These are phyloP conservation scores for Colletotrichum nymphaeae DNA, from an alignment of 2,329 filamentous ascomycete species.

Conservation along the genomic window DNA sequence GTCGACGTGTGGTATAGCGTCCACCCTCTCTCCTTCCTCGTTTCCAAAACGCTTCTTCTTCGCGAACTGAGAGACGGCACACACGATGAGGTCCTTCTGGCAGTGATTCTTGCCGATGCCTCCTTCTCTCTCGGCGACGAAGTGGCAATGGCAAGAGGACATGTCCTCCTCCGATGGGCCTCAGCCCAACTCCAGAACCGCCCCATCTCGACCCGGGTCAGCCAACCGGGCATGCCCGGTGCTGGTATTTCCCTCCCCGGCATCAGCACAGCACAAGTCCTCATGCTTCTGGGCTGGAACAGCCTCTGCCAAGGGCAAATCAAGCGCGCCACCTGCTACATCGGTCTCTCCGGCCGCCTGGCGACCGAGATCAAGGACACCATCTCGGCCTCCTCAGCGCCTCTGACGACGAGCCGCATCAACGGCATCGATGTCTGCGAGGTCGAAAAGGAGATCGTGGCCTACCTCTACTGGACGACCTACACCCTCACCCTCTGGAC, in stretches of 20 bases:
- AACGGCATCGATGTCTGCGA: constrained; percentile 54
- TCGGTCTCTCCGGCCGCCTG: constrained; percentile 46
- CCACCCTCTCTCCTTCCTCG: constrained; percentile 52
- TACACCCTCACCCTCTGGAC: constrained; percentile 52
- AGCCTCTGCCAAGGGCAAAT: constrained; percentile 45
- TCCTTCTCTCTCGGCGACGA: constrained; percentile 43
- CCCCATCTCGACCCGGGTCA: constrained; percentile 38
- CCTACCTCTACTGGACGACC: constrained; percentile 53
- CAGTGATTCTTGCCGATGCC: constrained; percentile 52
- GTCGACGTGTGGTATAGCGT: constrained; percentile 55
- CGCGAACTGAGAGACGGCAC: constrained; percentile 51
- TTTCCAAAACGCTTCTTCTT: constrained; percentile 54
- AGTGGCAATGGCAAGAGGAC: not conserved
- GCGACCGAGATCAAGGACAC: constrained; percentile 46
- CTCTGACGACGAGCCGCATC: constrained; percentile 48
- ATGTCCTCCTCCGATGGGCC: constrained; percentile 47
- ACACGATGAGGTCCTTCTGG: constrained; percentile 51
- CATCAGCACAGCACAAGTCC: constrained; percentile 46
- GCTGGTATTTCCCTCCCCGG: constrained; percentile 45
- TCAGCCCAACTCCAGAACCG: constrained; percentile 45
- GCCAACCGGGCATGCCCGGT: constrained; percentile 35
- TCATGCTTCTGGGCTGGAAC: constrained; percentile 51
- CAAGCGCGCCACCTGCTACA: constrained; percentile 49
- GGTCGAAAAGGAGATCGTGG: constrained; percentile 52
- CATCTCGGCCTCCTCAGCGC: constrained; percentile 41